phyloP scores from a whole-genome alignment of 176 grass and related monocot genomes.

The Eleusine coracana region DNA sequence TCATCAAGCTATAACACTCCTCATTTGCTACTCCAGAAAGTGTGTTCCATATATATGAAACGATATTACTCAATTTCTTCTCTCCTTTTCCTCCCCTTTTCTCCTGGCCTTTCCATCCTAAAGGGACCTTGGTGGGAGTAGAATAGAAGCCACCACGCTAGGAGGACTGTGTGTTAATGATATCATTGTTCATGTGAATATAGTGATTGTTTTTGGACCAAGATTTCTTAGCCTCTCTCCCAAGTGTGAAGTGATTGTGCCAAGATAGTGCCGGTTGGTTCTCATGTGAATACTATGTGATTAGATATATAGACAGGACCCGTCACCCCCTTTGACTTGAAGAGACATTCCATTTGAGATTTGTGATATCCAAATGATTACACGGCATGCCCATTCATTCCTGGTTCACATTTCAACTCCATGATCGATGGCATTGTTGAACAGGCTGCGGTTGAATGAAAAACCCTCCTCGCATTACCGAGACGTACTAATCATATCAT shows the following conservation, averaged over 20 bases:
- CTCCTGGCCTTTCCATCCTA: slow-evolving; percentile 21
- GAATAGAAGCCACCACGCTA: background rate
- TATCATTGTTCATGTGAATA: slow-evolving; percentile 31
- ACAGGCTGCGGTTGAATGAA: slow-evolving; percentile 13
- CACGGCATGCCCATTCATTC: slow-evolving; percentile 18
- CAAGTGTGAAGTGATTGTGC: slow-evolving; percentile 28
- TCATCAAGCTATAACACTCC: background rate
- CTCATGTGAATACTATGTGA: slow-evolving; percentile 29
- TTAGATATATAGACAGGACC: background rate
- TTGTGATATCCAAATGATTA: slow-evolving; percentile 58
- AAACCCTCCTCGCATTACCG: slow-evolving; percentile 32
- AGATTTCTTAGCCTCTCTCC: slow-evolving; percentile 32
- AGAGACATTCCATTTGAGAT: slow-evolving; percentile 38
- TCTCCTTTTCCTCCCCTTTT: background rate
- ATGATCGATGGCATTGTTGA: slow-evolving; percentile 45
- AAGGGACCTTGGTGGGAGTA: slow-evolving; percentile 1
- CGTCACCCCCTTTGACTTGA: background rate
- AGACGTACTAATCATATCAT: slow-evolving; percentile 43
- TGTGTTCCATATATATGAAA: background rate
- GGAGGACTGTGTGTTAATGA: background rate
- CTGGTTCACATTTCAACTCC: slow-evolving; percentile 18
- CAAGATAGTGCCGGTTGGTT: slow-evolving; percentile 29
- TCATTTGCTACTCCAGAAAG: slow-evolving; percentile 5
- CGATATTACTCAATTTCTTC: background rate
- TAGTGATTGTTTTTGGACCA: slow-evolving; percentile 33